Conservation (phyloP, 306 rosid genomes). For the Vigna angularis region DNA sequence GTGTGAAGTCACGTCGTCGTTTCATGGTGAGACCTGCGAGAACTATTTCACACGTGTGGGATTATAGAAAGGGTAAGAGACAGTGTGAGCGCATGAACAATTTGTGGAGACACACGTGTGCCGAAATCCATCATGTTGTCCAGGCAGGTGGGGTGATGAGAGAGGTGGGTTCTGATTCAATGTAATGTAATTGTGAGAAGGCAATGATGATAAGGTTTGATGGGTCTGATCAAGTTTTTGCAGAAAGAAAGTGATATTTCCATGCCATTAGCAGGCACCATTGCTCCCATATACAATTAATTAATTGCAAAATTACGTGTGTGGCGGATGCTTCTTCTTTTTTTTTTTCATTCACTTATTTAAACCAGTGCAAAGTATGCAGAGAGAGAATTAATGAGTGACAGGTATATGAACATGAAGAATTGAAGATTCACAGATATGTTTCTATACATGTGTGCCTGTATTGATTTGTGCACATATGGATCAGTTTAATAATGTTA, state of each 20-base stretch:
- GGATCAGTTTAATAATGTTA: constrained; percentile 31
- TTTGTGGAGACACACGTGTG: constrained; percentile 62
- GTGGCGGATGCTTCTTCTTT: constrained; percentile 6
- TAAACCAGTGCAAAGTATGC: constrained; percentile 35
- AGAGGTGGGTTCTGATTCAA: constrained; percentile 52
- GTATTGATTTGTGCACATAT: constrained; percentile 33
- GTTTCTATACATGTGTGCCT: not conserved
- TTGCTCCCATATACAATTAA: constrained; percentile 21
- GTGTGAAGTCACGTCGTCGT: not conserved
- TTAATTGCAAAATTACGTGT: constrained; percentile 27
- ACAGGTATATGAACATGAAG: constrained; percentile 36
- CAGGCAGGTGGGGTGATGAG: constrained; percentile 65
- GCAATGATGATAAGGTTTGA: constrained; percentile 56
- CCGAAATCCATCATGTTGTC: constrained; percentile 38
- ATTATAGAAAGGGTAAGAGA: constrained; percentile 48
- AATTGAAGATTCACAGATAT: constrained; percentile 8
- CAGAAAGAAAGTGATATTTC: constrained; percentile 61
- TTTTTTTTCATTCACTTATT: constrained; percentile 19
- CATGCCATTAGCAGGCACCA: constrained; percentile 49
- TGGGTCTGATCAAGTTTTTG: constrained; percentile 51
- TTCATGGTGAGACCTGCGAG: constrained; percentile 25
- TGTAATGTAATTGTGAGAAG: constrained; percentile 47
- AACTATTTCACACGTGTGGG: constrained; percentile 60
- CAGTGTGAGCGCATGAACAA: constrained; percentile 57
- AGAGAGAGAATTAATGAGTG: constrained; percentile 21